These are phyloP conservation scores for Ophiorrhiza pumila DNA, from an alignment of 257 asterid species.

Conservation along the genomic window DNA sequence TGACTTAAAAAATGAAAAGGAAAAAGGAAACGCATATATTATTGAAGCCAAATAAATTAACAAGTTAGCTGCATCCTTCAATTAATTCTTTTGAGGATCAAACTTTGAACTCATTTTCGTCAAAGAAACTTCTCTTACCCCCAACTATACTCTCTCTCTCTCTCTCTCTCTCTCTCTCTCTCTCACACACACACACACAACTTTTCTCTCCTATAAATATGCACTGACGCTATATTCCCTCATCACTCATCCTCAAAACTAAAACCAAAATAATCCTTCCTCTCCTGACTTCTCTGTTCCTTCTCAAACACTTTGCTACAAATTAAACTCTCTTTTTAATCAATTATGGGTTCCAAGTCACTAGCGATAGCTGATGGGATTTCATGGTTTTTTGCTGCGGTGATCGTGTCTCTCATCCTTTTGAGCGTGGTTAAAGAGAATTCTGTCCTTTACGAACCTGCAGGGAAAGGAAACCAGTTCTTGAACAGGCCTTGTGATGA, in stretches of 20 bases:
- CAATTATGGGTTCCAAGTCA: neutral
- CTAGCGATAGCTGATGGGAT: conserved; percentile 5
- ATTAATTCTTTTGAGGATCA: too few relatives aligned
- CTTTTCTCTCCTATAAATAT: neutral
- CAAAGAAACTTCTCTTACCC: neutral
- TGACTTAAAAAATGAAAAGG: too few relatives aligned
- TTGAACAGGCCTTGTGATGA: conserved; percentile 22
- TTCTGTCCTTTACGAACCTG: neutral
- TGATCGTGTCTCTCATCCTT: conserved; percentile 10
- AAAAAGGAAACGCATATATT: too few relatives aligned
- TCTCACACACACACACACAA: too few relatives aligned
- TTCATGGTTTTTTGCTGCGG: conserved; percentile 5
- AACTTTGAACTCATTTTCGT: conserved; percentile 1
- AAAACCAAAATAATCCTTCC: neutral
- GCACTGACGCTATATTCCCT: neutral
- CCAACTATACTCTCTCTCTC: neutral
- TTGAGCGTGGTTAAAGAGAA: conserved; percentile 1
- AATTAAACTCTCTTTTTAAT: neutral
- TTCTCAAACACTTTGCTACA: neutral
- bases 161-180: neutral
- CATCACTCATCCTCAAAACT: neutral
- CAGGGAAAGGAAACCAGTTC: conserved; percentile 7
- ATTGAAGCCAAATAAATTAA: neutral
- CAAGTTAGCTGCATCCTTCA: neutral
- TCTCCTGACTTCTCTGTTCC: neutral